A percentile compares a stretch with the other conserved stretches of the same genome.
Evolutionary conservation across 2,329 filamentous ascomycete genomes (phyloP).

Genomic region (Blumeria graminis): DNA sequence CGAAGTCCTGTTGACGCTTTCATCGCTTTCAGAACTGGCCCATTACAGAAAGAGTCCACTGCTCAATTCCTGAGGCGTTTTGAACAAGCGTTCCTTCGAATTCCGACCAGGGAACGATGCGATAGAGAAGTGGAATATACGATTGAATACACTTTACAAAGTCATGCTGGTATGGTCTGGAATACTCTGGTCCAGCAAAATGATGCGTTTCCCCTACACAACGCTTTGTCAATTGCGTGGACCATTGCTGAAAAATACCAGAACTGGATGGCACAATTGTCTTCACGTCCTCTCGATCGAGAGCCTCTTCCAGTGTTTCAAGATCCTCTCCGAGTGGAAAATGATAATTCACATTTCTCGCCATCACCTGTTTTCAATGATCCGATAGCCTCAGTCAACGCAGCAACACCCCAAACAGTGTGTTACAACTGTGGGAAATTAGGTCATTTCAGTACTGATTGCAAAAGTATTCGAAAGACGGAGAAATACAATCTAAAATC

Average conservation of each 20-base stretch:
- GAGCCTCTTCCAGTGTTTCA: neutral
- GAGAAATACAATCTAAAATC: neutral
- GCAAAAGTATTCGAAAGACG: neutral
- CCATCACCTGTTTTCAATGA: neutral
- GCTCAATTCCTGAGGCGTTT: neutral
- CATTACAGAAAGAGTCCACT: neutral
- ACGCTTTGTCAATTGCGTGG: neutral
- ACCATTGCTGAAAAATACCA: neutral
- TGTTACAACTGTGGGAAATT: neutral
- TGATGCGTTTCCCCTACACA: neutral
- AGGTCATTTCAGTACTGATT: neutral
- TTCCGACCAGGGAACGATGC: neutral
- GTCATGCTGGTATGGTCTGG: neutral
- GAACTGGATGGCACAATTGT: neutral
- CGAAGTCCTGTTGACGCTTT: neutral
- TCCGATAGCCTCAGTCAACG: neutral
- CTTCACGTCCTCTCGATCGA: neutral
- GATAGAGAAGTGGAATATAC: neutral
- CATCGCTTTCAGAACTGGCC: neutral
- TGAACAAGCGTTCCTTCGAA: neutral
- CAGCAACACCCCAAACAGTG: neutral
- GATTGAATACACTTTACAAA: neutral
- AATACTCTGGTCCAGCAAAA: neutral
- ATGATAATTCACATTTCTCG: neutral
- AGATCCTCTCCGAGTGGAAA: neutral